Evolutionary conservation across 345 rosid species (phyloP).

Genomic region (Leavenworthia alabamica): DNA sequence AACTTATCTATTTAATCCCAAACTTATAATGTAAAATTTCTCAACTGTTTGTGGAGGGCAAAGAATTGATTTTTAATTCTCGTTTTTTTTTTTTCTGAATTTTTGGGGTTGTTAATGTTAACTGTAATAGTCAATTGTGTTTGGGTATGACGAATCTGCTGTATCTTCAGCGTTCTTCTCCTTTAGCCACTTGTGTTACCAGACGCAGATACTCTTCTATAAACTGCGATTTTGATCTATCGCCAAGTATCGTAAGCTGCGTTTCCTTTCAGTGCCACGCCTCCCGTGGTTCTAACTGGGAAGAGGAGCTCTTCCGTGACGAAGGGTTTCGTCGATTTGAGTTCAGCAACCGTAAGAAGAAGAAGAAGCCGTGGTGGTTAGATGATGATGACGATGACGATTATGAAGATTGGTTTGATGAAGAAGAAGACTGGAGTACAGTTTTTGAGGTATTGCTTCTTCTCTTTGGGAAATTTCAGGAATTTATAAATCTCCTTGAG

Average conservation of each 20-base stretch:
- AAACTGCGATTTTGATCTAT: constrained; percentile 2
- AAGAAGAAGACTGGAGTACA: constrained; percentile 46
- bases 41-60: background rate
- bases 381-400: constrained; percentile 33
- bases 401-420: constrained; percentile 26
- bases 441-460: constrained; percentile 49
- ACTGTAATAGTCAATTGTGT: background rate
- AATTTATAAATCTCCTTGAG: background rate
- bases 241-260: constrained; percentile 3
- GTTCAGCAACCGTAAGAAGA: constrained; percentile 30
- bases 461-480: background rate
- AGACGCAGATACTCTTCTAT: background rate
- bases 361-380: constrained; percentile 44
- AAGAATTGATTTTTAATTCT: background rate
- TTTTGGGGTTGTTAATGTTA: too few relatives aligned
- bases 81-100: too few relatives aligned
- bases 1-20: too few relatives aligned
- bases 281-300: constrained; percentile 18
- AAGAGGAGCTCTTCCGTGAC: constrained; percentile 28
- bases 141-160: constrained; percentile 23
- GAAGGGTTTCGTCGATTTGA: constrained; percentile 23
- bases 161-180: constrained; percentile 22
- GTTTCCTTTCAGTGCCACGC: constrained; percentile 23
- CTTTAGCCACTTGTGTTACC: background rate
- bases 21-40: too few relatives aligned